phyloP scores from a whole-genome alignment of 805 yeast genomes.

The Candida insectorum region DNA sequence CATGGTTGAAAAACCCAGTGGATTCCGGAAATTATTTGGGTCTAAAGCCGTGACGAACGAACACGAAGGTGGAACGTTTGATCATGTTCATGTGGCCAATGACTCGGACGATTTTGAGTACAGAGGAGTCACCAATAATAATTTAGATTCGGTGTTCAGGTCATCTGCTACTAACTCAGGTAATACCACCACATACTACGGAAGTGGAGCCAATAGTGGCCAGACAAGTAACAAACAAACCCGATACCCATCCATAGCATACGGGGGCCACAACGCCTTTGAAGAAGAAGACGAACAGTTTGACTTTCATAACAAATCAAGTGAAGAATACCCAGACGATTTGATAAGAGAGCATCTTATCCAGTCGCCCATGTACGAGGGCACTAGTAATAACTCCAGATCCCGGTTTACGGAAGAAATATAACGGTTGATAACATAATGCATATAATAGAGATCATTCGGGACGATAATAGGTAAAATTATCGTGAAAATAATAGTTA shows the following conservation, averaged over 20 bases:
- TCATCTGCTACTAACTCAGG: constrained; percentile 17
- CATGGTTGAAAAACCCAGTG: constrained; percentile 13
- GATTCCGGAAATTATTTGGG: constrained; percentile 30
- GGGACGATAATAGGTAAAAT: too few relatives aligned
- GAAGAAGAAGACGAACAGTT: constrained; percentile 8
- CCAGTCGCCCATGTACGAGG: constrained; percentile 7
- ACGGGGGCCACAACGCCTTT: constrained; percentile 8
- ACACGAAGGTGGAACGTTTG: constrained; percentile 2
- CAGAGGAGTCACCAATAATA: constrained; percentile 43
- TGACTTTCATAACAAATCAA: constrained; percentile 1
- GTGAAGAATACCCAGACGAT: constrained; percentile 12
- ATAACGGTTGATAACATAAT: too few relatives aligned
- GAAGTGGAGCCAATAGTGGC: constrained; percentile 10
- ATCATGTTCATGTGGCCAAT: constrained; percentile 6
- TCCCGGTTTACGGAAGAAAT: constrained; percentile 19
- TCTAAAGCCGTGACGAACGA: constrained; percentile 12
- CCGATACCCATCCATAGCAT: constrained; percentile 24
- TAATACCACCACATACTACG: constrained; percentile 4
- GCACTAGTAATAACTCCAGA: constrained; percentile 17
- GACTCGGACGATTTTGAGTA: constrained; percentile 34
- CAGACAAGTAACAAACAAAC: constrained; percentile 18
- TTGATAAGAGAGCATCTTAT: constrained; percentile 1
- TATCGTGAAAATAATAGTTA: too few relatives aligned
- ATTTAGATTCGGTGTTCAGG: constrained; percentile 38
- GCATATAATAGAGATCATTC: too few relatives aligned